Conservation (phyloP, 2,329 filamentous ascomycete species). For the Cladosporium sp. region DNA sequence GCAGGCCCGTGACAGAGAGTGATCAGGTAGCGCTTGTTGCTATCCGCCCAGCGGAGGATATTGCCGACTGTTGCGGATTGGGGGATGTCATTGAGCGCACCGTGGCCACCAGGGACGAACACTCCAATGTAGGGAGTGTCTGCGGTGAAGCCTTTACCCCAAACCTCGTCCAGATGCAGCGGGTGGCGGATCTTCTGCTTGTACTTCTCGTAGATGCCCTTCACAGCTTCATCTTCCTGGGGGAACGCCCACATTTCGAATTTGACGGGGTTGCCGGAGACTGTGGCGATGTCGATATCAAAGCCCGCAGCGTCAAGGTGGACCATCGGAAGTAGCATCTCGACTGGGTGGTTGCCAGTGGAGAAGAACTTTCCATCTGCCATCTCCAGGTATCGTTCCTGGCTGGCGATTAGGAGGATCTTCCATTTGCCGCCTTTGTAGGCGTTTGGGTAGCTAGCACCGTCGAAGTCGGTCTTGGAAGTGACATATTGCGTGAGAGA, state of each 20-base stretch:
- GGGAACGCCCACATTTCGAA: constrained; percentile 22
- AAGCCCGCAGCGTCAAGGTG: constrained; percentile 21
- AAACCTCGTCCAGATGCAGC: constrained; percentile 16
- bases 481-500: constrained; percentile 20
- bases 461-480: constrained; percentile 21
- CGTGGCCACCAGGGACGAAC: constrained; percentile 20
- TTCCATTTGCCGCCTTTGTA: constrained; percentile 21
- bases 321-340: constrained; percentile 20
- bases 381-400: constrained; percentile 21
- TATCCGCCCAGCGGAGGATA: constrained; percentile 19
- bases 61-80: constrained; percentile 16
- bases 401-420: constrained; percentile 20
- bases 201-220: constrained; percentile 19
- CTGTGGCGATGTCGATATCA: constrained; percentile 19
- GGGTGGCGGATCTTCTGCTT: constrained; percentile 17
- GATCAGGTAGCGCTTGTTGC: constrained; percentile 17
- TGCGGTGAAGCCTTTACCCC: constrained; percentile 19
- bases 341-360: constrained; percentile 21
- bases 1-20: constrained; percentile 19
- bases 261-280: constrained; percentile 20
- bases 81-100: constrained; percentile 18
- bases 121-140: constrained; percentile 20
- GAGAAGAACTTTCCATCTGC: constrained; percentile 21
- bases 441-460: constrained; percentile 18
- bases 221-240: constrained; percentile 18